These are phyloP conservation scores for Populus hybrid DNA, from an alignment of 441 rosid genomes.

Conservation along the genomic window DNA sequence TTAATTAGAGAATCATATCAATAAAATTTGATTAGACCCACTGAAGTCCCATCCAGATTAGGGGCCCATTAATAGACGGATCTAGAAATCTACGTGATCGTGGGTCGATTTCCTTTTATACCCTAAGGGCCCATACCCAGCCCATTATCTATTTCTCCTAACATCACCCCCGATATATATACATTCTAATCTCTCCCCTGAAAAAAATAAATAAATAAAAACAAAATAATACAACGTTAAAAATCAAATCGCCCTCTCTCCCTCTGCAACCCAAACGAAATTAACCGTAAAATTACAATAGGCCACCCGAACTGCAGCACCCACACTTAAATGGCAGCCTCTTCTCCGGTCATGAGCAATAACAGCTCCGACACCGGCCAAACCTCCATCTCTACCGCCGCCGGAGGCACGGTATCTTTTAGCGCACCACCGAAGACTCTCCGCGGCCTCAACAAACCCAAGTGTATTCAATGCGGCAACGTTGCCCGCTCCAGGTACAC, in stretches of 20 bases:
- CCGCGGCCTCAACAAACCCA: constrained; percentile 96
- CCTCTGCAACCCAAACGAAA: constrained; percentile 2
- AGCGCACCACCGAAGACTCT: constrained; percentile 47
- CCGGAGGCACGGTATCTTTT: constrained; percentile 25
- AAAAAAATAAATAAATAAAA: neutral
- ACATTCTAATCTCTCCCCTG: neutral
- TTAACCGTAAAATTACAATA: constrained; percentile 1
- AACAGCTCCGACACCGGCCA: constrained; percentile 8
- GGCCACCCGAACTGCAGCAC: neutral
- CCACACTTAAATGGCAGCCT: neutral
- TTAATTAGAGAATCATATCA: no score
- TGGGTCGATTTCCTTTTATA: neutral
- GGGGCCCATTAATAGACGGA: neutral
- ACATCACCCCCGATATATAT: neutral
- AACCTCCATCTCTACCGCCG: constrained; percentile 23
- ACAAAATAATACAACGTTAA: neutral
- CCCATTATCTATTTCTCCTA: neutral
- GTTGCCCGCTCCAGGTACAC: constrained; percentile 94
- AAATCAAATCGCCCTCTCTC: constrained; percentile 2
- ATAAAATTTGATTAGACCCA: neutral
- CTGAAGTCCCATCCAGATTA: neutral
- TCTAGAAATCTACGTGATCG: neutral
- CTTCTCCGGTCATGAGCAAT: constrained; percentile 4
- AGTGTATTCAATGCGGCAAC: constrained; percentile 95
- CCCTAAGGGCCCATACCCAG: neutral